Evolutionary conservation across 495 filamentous ascomycete genomes (phyloP), one percentile per base, ranked within the genome.

Genomic region (Cairneyella variabilis): DNA sequence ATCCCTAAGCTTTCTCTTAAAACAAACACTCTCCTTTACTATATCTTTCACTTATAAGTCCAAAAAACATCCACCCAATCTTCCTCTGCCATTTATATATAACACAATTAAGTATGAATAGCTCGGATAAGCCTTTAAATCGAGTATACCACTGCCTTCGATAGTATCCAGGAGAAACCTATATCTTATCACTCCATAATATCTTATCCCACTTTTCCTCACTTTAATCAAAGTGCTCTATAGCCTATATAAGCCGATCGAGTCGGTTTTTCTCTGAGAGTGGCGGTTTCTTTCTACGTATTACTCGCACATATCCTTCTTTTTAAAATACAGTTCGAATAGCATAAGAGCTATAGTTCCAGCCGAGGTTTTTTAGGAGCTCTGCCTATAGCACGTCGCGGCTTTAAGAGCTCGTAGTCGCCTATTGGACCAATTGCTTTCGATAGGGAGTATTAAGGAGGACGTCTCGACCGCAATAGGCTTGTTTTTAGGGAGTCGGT

Each of bases 31-130:
- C 6, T 6, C 37, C 37, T 40, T 40, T 40, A 14, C 16, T 20
- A 20, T 40, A 40, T 20, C 17, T 40, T 8, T 16, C 16, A 40
- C 37, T 40, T 40, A 76, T 65, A 36, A 14, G 5, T 9, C 37
- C 17, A 14, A 14, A 40, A 20, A 17, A 40, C 17, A 8, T 40
- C 16, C 17, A 40, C 6, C 37, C 16, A 40, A 40, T 40, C 37
- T 40, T 40, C 16, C 37, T 40, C 16, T 40, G 37, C 37, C 17
- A 40, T 40, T 9, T 20, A 20, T 40, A 9, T n/a, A 40, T n/a
- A 6, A 40, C 16, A 40, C 17, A 40, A 17, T 40, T 20, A 6
- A 40, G 16, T n/a, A 40, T 40, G 25, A 6, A 25, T 7, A 44
- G 41, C 17, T 44, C 21, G 8, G 8, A 22, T 44, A 11, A 7